Conservation (phyloP, 2,329 filamentous ascomycete genomes). For the Penicillium corylophilum region DNA sequence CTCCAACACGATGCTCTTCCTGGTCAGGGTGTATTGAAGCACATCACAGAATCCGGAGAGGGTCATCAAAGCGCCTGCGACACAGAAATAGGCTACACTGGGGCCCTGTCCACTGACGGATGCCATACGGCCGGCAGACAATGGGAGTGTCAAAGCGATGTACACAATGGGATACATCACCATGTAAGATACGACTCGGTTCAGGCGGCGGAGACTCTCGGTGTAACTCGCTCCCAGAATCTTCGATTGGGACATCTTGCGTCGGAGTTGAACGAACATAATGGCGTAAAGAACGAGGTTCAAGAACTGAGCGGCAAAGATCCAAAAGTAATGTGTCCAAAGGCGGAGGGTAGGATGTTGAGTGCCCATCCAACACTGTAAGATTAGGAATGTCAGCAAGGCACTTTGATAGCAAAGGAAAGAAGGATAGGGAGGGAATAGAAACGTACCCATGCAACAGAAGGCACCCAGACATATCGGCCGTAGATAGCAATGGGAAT, state of each 20-base stretch:
- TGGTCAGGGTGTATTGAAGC: conserved; percentile 50
- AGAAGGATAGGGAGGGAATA: neutral
- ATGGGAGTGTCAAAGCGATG: conserved; percentile 59
- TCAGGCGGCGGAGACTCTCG: conserved; percentile 30
- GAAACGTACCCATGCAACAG: conserved; percentile 49
- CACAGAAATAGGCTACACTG: conserved; percentile 43
- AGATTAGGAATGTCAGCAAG: conserved; percentile 4
- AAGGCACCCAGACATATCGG: conserved; percentile 42
- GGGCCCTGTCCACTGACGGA: conserved; percentile 27
- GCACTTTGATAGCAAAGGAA: neutral
- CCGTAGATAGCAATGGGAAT: conserved; percentile 43
- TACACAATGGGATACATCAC: conserved; percentile 49
- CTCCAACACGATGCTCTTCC: conserved; percentile 14
- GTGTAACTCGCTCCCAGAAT: conserved; percentile 25
- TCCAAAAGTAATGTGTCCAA: conserved; percentile 53
- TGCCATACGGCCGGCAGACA: conserved; percentile 47
- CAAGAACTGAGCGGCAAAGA: conserved; percentile 51
- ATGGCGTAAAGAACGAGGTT: conserved; percentile 48
- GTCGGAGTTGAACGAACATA: conserved; percentile 46
- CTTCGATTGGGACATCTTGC: conserved; percentile 34
- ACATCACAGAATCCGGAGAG: conserved; percentile 58
- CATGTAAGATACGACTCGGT: conserved; percentile 38
- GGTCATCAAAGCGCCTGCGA: conserved; percentile 53
- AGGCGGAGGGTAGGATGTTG: conserved; percentile 45
- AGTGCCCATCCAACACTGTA: conserved; percentile 50